Conservation (phyloP, 75 land plant genomes). For the Picea glauca region DNA sequence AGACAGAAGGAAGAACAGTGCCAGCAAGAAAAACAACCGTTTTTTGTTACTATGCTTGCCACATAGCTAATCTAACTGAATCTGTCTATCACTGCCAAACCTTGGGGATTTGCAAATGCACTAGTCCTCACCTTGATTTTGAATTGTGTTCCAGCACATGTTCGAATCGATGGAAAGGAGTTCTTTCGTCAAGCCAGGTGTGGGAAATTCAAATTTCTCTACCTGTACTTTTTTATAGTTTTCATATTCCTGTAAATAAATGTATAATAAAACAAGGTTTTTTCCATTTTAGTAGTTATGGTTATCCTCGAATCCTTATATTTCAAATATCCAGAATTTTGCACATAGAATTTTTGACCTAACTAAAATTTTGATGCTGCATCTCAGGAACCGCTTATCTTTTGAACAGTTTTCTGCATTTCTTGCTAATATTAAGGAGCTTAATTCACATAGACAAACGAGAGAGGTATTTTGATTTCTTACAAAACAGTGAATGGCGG, state of each 20-base stretch:
- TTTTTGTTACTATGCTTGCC: too few species aligned
- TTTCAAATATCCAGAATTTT: neutral
- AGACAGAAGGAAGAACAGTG: too few species aligned
- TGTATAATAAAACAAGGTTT: neutral
- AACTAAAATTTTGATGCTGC: neutral
- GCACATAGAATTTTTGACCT: neutral
- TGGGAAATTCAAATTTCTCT: neutral
- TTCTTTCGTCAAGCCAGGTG: conserved; percentile 97
- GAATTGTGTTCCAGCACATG: conserved; percentile 36
- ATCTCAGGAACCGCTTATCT: conserved; percentile 71
- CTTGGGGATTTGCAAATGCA: conserved; percentile 10
- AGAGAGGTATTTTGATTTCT: conserved; percentile 50
- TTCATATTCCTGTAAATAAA: conserved; percentile 3
- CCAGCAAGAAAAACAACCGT: too few species aligned
- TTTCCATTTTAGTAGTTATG: neutral
- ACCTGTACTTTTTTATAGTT: neutral
- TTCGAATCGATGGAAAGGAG: conserved; percentile 88
- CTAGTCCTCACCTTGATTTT: conserved; percentile 3
- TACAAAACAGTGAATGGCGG: neutral
- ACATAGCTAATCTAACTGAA: too few species aligned
- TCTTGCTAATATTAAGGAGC: conserved; percentile 82
- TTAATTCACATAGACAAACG: conserved; percentile 78
- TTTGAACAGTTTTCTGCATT: conserved; percentile 90
- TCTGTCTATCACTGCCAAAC: neutral
- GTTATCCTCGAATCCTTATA: neutral